Evolutionary conservation across 768 basidiomycete genomes (phyloP).

Genomic region (Rhodotorula sphaerocarpa): DNA sequence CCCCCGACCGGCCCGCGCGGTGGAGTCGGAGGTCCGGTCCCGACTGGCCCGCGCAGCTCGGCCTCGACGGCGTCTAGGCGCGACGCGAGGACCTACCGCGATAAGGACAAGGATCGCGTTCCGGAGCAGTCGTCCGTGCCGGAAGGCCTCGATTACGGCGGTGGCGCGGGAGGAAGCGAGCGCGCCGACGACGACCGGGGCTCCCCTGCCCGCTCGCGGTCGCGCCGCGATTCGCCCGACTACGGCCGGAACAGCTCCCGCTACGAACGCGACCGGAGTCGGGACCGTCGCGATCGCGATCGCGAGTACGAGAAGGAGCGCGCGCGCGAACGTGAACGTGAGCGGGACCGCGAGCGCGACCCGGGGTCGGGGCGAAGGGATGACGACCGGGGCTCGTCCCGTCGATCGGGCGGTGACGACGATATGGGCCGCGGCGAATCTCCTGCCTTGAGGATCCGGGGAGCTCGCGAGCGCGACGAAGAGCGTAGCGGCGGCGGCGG

Average conservation of each 20-base stretch:
- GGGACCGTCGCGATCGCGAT: conserved; percentile 1
- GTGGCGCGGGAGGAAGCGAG: conserved; percentile 15
- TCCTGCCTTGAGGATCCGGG: conserved; percentile 11
- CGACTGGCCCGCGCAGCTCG: conserved; percentile 15
- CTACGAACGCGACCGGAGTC: background rate
- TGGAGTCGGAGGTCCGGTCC: conserved; percentile 11
- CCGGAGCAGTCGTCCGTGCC: background rate
- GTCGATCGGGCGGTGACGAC: conserved; percentile 15
- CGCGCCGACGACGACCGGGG: conserved; percentile 4
- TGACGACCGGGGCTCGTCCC: background rate
- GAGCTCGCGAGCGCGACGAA: background rate
- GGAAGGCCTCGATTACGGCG: conserved; percentile 31
- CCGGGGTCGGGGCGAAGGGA: background rate
- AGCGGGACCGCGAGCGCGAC: conserved; percentile 19
- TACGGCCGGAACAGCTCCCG: conserved; percentile 5
- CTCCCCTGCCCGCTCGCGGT: conserved; percentile 7
- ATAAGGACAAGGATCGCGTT: conserved; percentile 32
- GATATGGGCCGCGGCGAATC: conserved; percentile 4
- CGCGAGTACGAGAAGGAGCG: conserved; percentile 6
- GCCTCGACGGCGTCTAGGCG: background rate
- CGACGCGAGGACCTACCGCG: conserved; percentile 16
- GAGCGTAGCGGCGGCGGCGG: background rate
- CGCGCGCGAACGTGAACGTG: conserved; percentile 16
- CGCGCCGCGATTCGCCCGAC: conserved; percentile 6
- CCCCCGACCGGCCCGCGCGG: conserved; percentile 22